Conservation (phyloP, 371 early-diverging fungal species). For the Rhizomucor pusillus region DNA sequence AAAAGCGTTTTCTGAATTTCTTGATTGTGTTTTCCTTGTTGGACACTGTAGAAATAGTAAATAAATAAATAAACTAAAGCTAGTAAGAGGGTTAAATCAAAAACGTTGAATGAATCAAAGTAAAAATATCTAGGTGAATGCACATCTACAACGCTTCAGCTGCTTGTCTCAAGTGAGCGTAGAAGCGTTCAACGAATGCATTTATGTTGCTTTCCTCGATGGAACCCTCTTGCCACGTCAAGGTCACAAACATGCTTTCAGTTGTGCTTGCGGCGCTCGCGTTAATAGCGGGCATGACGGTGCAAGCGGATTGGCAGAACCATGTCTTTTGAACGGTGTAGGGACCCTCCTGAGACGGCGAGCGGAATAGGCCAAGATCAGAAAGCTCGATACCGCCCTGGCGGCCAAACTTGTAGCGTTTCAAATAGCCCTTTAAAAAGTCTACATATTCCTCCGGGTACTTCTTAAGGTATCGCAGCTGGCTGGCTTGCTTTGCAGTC, state of each 20-base stretch:
- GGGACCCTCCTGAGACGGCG: background rate
- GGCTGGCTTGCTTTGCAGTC: conserved; percentile 15
- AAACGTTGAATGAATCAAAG: too few species aligned
- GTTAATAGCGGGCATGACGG: conserved; percentile 16
- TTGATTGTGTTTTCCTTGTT: too few species aligned
- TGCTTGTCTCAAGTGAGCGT: too few species aligned
- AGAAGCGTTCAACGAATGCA: background rate
- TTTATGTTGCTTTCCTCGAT: conserved; percentile 14
- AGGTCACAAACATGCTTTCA: conserved; percentile 17
- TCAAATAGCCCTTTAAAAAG: conserved; percentile 16
- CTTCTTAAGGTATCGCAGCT: conserved; percentile 19
- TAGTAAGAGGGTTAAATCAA: too few species aligned
- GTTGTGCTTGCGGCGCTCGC: conserved; percentile 24
- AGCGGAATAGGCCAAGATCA: conserved; percentile 30
- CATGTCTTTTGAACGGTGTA: conserved; percentile 22
- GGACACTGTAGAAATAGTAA: too few species aligned
- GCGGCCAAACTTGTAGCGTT: conserved; percentile 21
- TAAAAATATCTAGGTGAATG: too few species aligned
- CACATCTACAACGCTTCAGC: too few species aligned
- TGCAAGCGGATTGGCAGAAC: conserved; percentile 41
- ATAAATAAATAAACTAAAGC: too few species aligned
- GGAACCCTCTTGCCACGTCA: conserved; percentile 34
- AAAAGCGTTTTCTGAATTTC: too few species aligned
- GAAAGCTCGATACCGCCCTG: conserved; percentile 39
- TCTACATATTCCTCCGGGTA: conserved; percentile 32